These are phyloP conservation scores for Daldinia sp. DNA, from an alignment of 2,329 filamentous ascomycete genomes.

Conservation along the genomic window DNA sequence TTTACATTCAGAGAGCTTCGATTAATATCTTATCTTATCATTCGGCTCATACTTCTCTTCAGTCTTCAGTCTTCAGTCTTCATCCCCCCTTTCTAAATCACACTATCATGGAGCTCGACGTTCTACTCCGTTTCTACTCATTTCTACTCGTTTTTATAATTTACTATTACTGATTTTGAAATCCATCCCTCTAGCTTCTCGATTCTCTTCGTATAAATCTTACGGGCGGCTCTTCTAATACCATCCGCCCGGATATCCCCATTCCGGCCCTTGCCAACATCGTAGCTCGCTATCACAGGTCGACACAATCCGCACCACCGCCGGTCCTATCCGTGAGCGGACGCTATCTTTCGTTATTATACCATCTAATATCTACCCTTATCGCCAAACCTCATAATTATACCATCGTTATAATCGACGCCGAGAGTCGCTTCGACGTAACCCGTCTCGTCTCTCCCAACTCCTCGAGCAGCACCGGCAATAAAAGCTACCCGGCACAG, in stretches of 20 bases:
- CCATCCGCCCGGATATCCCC: slow-evolving; percentile 42
- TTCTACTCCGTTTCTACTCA: too few species aligned
- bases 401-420: slow-evolving; percentile 63
- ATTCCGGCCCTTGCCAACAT: slow-evolving; percentile 59
- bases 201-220: slow-evolving; percentile 29
- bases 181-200: slow-evolving; percentile 41
- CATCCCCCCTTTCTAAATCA: too few species aligned
- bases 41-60: neutral
- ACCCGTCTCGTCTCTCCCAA: slow-evolving; percentile 50
- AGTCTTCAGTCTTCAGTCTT: slow-evolving; percentile 7
- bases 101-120: slow-evolving; percentile 1
- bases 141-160: too few species aligned
- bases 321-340: slow-evolving; percentile 59
- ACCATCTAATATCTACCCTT: slow-evolving; percentile 62
- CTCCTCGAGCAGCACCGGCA: slow-evolving; percentile 26
- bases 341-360: slow-evolving; percentile 62
- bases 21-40: slow-evolving; percentile 45
- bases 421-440: slow-evolving; percentile 63
- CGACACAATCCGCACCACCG: slow-evolving; percentile 54
- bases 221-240: slow-evolving; percentile 20
- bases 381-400: slow-evolving; percentile 58
- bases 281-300: slow-evolving; percentile 56
- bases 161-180: too few species aligned
- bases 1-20: neutral
- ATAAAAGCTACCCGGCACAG: slow-evolving; percentile 33